Conservation (phyloP, 441 rosid genomes). For the Kokia cookei region DNA sequence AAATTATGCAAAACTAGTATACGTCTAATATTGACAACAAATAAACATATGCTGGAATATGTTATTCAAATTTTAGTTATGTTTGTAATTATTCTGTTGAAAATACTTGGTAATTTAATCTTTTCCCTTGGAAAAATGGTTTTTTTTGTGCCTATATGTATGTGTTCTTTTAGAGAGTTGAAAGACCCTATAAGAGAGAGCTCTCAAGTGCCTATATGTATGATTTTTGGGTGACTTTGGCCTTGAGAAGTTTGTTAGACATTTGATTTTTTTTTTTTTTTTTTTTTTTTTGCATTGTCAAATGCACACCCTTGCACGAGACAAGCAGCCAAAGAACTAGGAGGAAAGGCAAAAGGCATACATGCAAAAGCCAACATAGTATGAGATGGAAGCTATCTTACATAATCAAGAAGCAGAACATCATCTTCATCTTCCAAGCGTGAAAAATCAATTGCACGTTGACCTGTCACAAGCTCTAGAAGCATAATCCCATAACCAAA, state of each 20-base stretch:
- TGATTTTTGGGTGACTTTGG: too few relatives aligned
- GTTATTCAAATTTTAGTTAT: background rate
- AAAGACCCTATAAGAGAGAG: background rate
- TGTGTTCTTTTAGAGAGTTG: background rate
- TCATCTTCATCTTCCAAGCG: conserved; percentile 92
- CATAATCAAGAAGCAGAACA: conserved; percentile 90
- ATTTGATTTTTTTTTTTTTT: too few relatives aligned
- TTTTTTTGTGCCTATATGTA: background rate
- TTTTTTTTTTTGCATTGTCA: background rate
- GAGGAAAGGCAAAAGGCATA: background rate
- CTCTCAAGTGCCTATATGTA: background rate
- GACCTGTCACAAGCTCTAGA: conserved; percentile 94
- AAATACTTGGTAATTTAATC: background rate
- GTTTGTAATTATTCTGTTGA: background rate
- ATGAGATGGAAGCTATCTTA: conserved; percentile 24
- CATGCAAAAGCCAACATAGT: background rate
- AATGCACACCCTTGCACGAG: background rate
- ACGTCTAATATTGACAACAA: background rate
- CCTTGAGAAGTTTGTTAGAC: too few relatives aligned
- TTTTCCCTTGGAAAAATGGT: background rate
- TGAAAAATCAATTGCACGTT: conserved; percentile 93
- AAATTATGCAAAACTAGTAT: background rate
- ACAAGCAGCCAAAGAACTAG: background rate
- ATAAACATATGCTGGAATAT: background rate
- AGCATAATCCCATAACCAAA: conserved; percentile 95